These are phyloP conservation scores for Aspergillus fumigatiaffinis DNA, from an alignment of 2,329 filamentous ascomycete genomes.

Conservation along the genomic window DNA sequence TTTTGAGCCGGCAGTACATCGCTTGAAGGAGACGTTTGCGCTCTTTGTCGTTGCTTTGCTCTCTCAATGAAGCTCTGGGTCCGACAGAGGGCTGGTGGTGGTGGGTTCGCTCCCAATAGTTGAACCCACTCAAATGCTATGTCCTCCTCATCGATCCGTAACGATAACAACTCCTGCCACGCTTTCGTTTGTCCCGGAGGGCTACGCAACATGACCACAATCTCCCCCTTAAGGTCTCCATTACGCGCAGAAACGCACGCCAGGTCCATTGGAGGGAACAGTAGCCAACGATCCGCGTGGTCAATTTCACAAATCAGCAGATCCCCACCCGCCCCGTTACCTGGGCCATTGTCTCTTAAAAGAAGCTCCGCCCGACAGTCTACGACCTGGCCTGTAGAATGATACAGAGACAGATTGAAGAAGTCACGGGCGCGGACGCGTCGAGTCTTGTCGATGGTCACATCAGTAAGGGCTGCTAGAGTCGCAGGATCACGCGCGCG, in stretches of 20 bases:
- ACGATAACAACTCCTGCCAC: conserved; percentile 81
- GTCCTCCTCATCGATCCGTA: conserved; percentile 71
- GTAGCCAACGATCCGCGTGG: conserved; percentile 69
- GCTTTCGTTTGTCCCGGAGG: conserved; percentile 56
- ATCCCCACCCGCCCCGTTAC: conserved; percentile 68
- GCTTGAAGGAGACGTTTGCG: conserved; percentile 18
- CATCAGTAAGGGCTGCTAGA: conserved; percentile 64
- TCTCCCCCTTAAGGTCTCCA: conserved; percentile 66
- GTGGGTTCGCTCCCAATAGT: conserved; percentile 67
- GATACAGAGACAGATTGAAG: conserved; percentile 78
- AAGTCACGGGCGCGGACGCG: conserved; percentile 87
- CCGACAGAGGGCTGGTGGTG: conserved; percentile 57
- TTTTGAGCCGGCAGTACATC: conserved; percentile 29
- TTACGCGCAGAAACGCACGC: conserved; percentile 72
- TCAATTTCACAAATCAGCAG: conserved; percentile 92
- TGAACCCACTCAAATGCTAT: conserved; percentile 82
- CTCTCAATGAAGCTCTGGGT: conserved; percentile 50
- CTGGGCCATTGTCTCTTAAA: conserved; percentile 72
- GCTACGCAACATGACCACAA: conserved; percentile 85
- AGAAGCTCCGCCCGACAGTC: conserved; percentile 87
- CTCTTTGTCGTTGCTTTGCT: conserved; percentile 34
- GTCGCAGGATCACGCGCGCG: conserved; percentile 75
- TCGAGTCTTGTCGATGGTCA: conserved; percentile 69
- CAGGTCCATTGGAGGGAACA: conserved; percentile 83
- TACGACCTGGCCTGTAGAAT: conserved; percentile 85